Evolutionary conservation across 805 yeast species (phyloP).

Genomic region (Schwanniomyces polymorphus): DNA sequence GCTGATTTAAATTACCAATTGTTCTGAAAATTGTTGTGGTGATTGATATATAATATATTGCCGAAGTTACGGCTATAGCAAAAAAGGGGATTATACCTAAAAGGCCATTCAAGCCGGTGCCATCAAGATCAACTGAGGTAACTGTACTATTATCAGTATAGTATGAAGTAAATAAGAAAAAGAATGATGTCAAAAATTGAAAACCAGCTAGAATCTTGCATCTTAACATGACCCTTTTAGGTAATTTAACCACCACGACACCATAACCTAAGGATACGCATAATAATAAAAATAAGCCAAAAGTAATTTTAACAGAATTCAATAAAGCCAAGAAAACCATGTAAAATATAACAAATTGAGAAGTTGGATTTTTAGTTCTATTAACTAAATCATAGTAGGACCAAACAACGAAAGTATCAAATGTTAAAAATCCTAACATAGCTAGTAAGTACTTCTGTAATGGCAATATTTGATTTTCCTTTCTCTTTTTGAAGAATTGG

Average conservation of each 20-base stretch:
- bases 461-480: conserved; percentile 74
- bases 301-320: conserved; percentile 79
- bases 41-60: conserved; percentile 72
- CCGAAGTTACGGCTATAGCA: conserved; percentile 71
- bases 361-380: conserved; percentile 44
- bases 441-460: conserved; percentile 89
- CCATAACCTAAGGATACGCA: conserved; percentile 93
- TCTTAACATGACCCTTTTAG: conserved; percentile 68
- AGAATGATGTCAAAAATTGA: conserved; percentile 36
- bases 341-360: conserved; percentile 65
- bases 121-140: conserved; percentile 46
- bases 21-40: conserved; percentile 74
- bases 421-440: conserved; percentile 76
- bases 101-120: conserved; percentile 46
- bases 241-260: conserved; percentile 83
- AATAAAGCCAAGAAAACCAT: conserved; percentile 75
- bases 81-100: conserved; percentile 60
- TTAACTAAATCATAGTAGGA: conserved; percentile 86
- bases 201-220: conserved; percentile 43
- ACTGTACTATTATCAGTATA: conserved; percentile 24
- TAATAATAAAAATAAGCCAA: conserved; percentile 82
- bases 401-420: conserved; percentile 87
- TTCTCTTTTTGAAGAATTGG: conserved; percentile 78
- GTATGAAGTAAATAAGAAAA: conserved; percentile 36
- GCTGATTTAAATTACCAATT: conserved; percentile 69